Evolutionary conservation across 2,329 filamentous ascomycete genomes (phyloP), one percentile per base, ranked within the genome.

Genomic region (Cercospora berteroae): DNA sequence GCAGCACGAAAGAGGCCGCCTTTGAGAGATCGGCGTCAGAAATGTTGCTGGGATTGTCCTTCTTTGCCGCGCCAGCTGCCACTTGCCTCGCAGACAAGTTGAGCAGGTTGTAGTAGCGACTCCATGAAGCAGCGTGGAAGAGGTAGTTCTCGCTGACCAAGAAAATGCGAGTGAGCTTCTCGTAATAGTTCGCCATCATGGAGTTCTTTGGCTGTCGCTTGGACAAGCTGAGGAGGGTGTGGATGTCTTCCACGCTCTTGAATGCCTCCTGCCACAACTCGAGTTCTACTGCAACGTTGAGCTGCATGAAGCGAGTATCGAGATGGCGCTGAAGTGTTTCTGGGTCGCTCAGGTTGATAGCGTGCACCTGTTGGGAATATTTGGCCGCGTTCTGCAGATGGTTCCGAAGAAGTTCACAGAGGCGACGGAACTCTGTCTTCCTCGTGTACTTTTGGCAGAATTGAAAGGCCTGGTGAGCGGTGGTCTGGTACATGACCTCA

Each of bases 111-210:
- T 97, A 98, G 85, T 97, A 98, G 76, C 94, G 88, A 74, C 93
- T 96, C 93, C 93, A 99, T 70, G 95, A 93, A 64, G 95, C 95
- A 74, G 95, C 95, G 79, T 99, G 95, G 89, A 99, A 99, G 56
- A 99, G 89, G 80, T 98, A 98, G 86, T 99, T 99, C 83, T 98
- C 95, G 80, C 94, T 96, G 73, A 98, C 95, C 70, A 99, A 88
- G 87, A 99, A 99, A 80, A 99, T 99, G 72, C 94, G 89, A 48
- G 95, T 97, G 67, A 99, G 89, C 84, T 98, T 98, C 86, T 99
- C 95, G 82, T 98, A 99, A 87, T 99, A 99, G 85, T 98, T 99
- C 83, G 95, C 95, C 95, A 99, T 99, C 95, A 99, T 98, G 79
- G 97, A 86, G 80, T 97, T 97, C 90, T 98, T 98, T 64, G 95